Evolutionary conservation across 148 eudicot species (phyloP), one percentile per base, ranked within the genome.

Genomic region (Heliamphora exappendiculata): DNA sequence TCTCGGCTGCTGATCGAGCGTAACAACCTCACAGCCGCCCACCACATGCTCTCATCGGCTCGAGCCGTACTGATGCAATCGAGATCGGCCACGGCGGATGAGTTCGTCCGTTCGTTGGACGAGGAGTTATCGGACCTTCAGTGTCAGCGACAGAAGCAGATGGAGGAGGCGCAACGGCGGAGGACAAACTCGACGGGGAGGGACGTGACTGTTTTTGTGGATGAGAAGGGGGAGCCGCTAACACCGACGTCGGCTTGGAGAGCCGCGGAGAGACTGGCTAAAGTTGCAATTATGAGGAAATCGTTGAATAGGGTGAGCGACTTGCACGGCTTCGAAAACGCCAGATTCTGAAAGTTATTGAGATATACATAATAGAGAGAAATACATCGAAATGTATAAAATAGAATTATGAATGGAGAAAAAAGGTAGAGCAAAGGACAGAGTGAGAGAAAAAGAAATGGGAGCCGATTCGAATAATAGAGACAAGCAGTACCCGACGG

Each of bases 181-280:
- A 57, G 89, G 75, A 29, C 68, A 55, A 5, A 55, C 45, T 60
- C 13, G 39, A 76, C 70, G 36, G 82, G 74, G 60, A 78, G 82
- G 73, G 85, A 82, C 22, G 65, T 60, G 11, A 78, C 75, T 19
- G 72, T 44, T 53, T 42, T 45, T 29, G 62, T 73, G n/a, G 94
- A 93, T 33, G 97, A 88, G 36, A 94, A 94, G 45, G 91, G 87
- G 0, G 93, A 94, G 84, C 88, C 88, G 81, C 71, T 92, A 10
- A 93, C 97, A 71, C 97, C 99, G 17, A 92, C 93, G 0, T 95
- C 99, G 82, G 99, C 97, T 76, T 95, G 97, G 99, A 86, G 88
- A 78, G 99, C 96, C 34, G 97, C 97, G 34, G 97, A 93, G 83
- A 85, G 91, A 74, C 90, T 94, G 55, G 98, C 98, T 75, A 94